Evolutionary conservation across 371 early-diverging fungal species (phyloP), one percentile per base, ranked within the genome.

Genomic region (Basidiobolus meristosporus): DNA sequence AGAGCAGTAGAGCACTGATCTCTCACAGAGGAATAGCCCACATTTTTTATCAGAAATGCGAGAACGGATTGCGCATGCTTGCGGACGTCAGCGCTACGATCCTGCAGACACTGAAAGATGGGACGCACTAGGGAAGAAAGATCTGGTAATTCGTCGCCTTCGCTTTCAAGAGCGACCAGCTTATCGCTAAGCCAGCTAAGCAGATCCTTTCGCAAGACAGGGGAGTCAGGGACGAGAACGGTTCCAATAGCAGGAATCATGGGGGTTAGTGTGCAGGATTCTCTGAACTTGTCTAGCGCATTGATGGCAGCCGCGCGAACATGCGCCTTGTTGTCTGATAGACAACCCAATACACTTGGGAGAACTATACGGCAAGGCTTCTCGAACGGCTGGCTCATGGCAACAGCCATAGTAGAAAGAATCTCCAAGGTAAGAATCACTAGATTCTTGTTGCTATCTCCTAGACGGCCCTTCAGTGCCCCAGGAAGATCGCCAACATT

Each of bases 381-480:
- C 1, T 85, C 84, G 51, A 86, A 86, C 0, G 85, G 84, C 36
- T 80, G 76, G 6, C 90, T 91, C 63, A 88, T 77, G 2, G 87
- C 77, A 0, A 57, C 50, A 7, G 88, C 84, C 10, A 95, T 49
- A 6, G 47, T 51, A 0, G 77, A 78, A 21, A 73, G 56, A 12
- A 93, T 55, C 7, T 83, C 88, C 20, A 82, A 63, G 0, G 90
- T 62, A 39, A 62, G 54, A 11, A 75, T 67, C 11, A 73, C 72
- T 16, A 93, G 54, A 48, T 84, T 92, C 51, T 89, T 86, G 66
- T 96, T 96, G 41, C 69, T 73, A 51, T 96, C 97, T 7, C 59
- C 65, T 29, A 95, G 56, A 21, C 95, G 70, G 22, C 59, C 63
- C 43, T 90, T 90, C 19, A 96, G 56, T 0, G 84, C 77, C 1